These are phyloP conservation scores for Leptographium wingfieldii DNA, from an alignment of 2,329 filamentous ascomycete species.

Conservation along the genomic window DNA sequence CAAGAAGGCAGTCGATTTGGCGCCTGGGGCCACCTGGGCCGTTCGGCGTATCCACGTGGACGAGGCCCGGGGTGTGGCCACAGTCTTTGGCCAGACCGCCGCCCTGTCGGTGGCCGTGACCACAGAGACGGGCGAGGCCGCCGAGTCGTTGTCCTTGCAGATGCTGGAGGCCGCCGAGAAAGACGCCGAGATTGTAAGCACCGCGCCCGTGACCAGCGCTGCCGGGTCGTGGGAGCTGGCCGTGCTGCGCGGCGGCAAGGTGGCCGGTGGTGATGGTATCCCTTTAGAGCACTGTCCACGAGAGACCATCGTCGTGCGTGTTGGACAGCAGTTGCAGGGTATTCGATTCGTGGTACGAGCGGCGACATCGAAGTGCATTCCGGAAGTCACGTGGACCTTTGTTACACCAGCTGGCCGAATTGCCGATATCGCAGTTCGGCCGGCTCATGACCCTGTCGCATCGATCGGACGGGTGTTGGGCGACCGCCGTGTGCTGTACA, in stretches of 20 bases:
- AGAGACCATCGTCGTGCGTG: conserved; percentile 41
- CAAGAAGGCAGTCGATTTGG: conserved; percentile 46
- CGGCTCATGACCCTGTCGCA: conserved; percentile 73
- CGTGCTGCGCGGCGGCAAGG: not conserved
- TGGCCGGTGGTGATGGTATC: conserved; percentile 18
- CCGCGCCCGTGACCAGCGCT: conserved; percentile 39
- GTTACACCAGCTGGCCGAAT: conserved; percentile 51
- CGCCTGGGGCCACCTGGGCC: conserved; percentile 42
- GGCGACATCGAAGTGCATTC: conserved; percentile 21
- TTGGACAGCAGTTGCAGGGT: conserved; percentile 37
- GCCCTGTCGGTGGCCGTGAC: conserved; percentile 50
- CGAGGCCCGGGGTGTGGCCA: conserved; percentile 41
- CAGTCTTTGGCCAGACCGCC: conserved; percentile 40
- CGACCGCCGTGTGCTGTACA: conserved; percentile 88
- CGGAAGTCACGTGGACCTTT: conserved; percentile 60
- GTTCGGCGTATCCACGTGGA: conserved; percentile 55
- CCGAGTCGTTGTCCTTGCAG: conserved; percentile 20
- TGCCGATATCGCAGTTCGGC: conserved; percentile 52
- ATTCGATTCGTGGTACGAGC: conserved; percentile 34
- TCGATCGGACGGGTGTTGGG: conserved; percentile 92
- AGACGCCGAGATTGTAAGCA: conserved; percentile 23
- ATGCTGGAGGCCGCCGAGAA: conserved; percentile 7
- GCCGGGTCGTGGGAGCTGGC: conserved; percentile 40
- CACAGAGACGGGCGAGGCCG: conserved; percentile 36
- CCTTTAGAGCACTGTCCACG: conserved; percentile 33